phyloP scores from a whole-genome alignment of 2,329 filamentous ascomycete genomes.

The Fusarium camptoceras region DNA sequence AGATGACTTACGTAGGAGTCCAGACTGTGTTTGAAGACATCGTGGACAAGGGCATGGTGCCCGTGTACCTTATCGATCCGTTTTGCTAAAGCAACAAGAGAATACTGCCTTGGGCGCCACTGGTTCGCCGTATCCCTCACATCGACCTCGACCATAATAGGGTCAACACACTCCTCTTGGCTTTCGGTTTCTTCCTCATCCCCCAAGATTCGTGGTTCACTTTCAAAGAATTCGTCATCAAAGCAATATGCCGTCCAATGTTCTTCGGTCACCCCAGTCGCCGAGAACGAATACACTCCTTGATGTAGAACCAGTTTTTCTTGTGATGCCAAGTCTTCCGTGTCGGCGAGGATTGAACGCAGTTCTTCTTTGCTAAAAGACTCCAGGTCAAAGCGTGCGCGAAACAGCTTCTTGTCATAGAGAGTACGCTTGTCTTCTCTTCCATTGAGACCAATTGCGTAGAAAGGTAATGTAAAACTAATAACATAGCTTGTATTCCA shows the following conservation, averaged over 20 bases:
- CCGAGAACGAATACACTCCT: not conserved
- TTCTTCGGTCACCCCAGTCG: not conserved
- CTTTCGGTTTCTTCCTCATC: not conserved
- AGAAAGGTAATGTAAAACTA: not conserved
- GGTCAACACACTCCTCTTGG: not conserved
- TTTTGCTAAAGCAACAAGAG: not conserved
- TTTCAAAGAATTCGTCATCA: not conserved
- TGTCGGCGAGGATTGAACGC: not conserved
- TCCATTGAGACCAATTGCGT: not conserved
- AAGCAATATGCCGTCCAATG: constrained; percentile 4
- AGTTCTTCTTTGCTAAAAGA: not conserved
- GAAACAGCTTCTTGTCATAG: not conserved
- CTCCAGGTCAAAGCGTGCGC: not conserved
- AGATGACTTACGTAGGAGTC: constrained; percentile 4
- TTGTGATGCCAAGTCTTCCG: not conserved
- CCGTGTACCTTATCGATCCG: not conserved
- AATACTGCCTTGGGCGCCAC: constrained; percentile 17
- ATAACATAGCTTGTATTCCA: not conserved
- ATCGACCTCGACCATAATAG: constrained; percentile 2
- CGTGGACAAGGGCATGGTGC: not conserved
- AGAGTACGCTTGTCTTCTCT: not conserved
- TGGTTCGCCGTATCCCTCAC: not conserved
- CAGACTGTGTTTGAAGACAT: not conserved
- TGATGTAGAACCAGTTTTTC: not conserved
- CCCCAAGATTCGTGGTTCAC: not conserved